A percentile compares a stretch with the other conserved stretches of the same genome.
Conservation (phyloP, 306 rosid species). For the Urtica urens region DNA sequence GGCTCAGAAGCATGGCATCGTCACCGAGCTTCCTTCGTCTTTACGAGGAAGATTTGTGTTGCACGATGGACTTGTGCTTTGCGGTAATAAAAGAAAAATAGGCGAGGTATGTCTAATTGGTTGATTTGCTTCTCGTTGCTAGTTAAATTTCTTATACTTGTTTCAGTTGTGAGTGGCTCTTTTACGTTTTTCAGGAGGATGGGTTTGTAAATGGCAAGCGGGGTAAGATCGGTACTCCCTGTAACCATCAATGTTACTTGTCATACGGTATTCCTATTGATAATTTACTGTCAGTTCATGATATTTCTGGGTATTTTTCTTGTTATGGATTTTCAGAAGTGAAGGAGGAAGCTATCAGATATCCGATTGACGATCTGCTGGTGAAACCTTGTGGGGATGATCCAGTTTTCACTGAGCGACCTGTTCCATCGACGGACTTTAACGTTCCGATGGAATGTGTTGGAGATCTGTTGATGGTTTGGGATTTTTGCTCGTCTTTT, state of each 20-base stretch:
- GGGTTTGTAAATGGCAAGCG: too few relatives aligned
- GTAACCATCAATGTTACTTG: too few relatives aligned
- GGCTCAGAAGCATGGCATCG: constrained; percentile 64
- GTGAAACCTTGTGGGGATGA: constrained; percentile 70
- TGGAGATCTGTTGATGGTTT: constrained; percentile 78
- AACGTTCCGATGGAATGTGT: constrained; percentile 60
- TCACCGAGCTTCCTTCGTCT: constrained; percentile 55
- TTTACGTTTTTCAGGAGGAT: too few relatives aligned
- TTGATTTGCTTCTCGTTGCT: too few relatives aligned
- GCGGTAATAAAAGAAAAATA: constrained; percentile 54
- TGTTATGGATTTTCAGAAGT: constrained; percentile 37
- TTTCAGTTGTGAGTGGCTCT: too few relatives aligned
- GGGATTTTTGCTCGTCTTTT: constrained; percentile 82
- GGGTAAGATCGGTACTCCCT: too few relatives aligned
- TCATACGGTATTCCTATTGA: too few relatives aligned
- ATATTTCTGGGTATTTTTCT: too few relatives aligned
- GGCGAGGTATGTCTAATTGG: too few relatives aligned
- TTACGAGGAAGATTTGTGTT: constrained; percentile 45
- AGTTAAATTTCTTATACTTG: too few relatives aligned
- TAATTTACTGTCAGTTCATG: too few relatives aligned
- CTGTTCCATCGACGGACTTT: constrained; percentile 65
- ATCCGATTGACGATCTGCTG: constrained; percentile 86
- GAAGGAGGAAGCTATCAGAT: constrained; percentile 50
- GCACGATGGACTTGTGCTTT: constrained; percentile 57
- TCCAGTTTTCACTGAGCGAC: constrained; percentile 61